These are phyloP conservation scores for Plectranthus barbatus DNA, from an alignment of 257 asterid species.

Conservation along the genomic window DNA sequence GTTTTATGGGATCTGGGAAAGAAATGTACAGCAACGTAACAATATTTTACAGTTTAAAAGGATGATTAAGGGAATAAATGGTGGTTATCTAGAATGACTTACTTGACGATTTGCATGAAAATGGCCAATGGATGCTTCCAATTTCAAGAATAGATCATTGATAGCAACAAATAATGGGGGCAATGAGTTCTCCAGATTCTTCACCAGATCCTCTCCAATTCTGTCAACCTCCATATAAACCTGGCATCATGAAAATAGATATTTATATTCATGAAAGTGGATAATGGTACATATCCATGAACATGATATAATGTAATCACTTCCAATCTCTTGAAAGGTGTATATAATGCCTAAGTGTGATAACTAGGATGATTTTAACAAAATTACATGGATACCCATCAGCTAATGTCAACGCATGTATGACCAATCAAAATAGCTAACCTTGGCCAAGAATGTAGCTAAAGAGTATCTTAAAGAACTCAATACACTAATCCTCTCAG, in stretches of 20 bases:
- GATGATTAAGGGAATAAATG: not conserved
- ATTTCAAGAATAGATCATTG: slow-evolving; percentile 56
- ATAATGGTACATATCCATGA: not conserved
- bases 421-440: slow-evolving; percentile 15
- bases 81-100: slow-evolving; percentile 7
- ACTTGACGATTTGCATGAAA: slow-evolving; percentile 84
- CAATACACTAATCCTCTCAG: slow-evolving; percentile 75
- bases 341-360: not conserved
- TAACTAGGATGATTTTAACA: not conserved
- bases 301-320: not conserved
- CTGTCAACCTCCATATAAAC: slow-evolving; percentile 76
- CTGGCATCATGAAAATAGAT: slow-evolving; percentile 29
- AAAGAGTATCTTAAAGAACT: slow-evolving; percentile 61
- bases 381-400: not conserved
- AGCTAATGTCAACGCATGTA: not conserved
- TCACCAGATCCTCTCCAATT: slow-evolving; percentile 67
- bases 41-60: not conserved
- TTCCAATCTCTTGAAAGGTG: not conserved
- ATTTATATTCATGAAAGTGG: slow-evolving; percentile 4
- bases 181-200: slow-evolving; percentile 57
- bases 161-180: slow-evolving; percentile 60
- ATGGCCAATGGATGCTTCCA: slow-evolving; percentile 92
- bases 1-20: slow-evolving; percentile 4
- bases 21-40: slow-evolving; percentile 1
- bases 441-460: slow-evolving; percentile 93